Conservation (phyloP, 1,284 basidiomycete species). For the Moesziomyces aphidis region DNA sequence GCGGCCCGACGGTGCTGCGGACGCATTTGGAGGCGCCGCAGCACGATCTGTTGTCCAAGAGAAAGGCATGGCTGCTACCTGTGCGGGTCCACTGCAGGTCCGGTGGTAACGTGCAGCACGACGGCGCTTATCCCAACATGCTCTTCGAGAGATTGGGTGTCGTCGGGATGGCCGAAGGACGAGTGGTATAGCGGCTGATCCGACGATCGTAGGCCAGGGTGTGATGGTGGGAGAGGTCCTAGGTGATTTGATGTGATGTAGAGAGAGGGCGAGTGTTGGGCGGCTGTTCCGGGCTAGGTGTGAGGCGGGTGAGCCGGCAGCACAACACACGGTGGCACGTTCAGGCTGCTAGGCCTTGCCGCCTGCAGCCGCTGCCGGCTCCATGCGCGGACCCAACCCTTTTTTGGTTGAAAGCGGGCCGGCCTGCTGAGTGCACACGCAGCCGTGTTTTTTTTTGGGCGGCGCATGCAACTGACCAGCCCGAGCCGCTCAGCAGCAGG, state of each 20-base stretch:
- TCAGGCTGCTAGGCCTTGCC: background rate
- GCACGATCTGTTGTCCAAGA: conserved; percentile 21
- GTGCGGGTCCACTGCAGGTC: too few species aligned
- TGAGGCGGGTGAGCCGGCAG: background rate
- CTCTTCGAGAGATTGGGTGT: background rate
- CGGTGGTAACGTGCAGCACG: too few species aligned
- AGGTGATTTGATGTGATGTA: background rate
- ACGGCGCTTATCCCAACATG: background rate
- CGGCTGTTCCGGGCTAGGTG: background rate
- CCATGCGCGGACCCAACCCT: background rate
- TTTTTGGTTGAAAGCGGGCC: background rate
- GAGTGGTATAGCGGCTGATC: background rate
- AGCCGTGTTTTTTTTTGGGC: background rate
- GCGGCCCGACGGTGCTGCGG: conserved; percentile 29
- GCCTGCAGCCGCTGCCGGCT: background rate
- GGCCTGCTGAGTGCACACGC: too few species aligned
- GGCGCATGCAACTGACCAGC: background rate
- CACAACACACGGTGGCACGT: background rate
- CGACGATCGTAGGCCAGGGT: background rate
- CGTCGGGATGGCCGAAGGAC: background rate
- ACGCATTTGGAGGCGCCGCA: conserved; percentile 8
- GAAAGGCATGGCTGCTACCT: conserved; percentile 19
- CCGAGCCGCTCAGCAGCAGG: background rate
- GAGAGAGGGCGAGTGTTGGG: background rate
- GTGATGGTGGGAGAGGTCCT: too few species aligned